Percentiles rank a stretch among this genome's conserved stretches.
Evolutionary conservation across 208 protist species (phyloP).

Genomic region (Leishmania gerbilli): DNA sequence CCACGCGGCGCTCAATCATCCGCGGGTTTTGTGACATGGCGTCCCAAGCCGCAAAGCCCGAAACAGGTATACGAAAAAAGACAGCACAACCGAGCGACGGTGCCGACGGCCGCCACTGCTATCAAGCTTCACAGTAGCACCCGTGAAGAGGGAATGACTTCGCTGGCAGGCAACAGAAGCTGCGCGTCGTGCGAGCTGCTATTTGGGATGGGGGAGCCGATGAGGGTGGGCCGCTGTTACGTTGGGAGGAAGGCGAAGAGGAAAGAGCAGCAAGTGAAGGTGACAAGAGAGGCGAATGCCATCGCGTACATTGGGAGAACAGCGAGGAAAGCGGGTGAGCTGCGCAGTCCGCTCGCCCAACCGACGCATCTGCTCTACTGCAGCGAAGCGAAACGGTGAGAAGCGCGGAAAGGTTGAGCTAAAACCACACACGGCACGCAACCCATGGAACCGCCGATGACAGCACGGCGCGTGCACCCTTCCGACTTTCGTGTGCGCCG

Average conservation of each 20-base stretch:
- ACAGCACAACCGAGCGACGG: background rate
- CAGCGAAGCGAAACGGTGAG: background rate
- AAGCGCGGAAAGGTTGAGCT: background rate
- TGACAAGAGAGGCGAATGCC: background rate
- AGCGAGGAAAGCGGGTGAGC: background rate
- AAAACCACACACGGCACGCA: background rate
- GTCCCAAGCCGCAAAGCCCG: background rate
- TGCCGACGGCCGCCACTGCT: background rate
- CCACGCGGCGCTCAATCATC: conserved; percentile 89
- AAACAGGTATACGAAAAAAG: conserved; percentile 9
- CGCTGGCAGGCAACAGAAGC: background rate
- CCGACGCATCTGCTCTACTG: background rate
- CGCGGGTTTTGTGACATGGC: conserved; percentile 56
- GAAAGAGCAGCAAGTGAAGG: background rate
- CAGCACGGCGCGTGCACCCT: background rate
- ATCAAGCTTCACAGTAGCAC: background rate
- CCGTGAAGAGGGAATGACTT: background rate
- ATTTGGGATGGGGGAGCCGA: background rate
- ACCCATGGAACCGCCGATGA: background rate
- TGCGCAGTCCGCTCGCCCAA: background rate
- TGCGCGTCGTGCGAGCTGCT: background rate
- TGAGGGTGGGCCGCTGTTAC: background rate
- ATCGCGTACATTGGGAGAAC: background rate
- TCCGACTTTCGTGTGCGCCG: background rate
- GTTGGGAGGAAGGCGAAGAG: background rate